These are phyloP conservation scores for Cucumis cinereus DNA, from an alignment of 306 rosid species.

Conservation along the genomic window DNA sequence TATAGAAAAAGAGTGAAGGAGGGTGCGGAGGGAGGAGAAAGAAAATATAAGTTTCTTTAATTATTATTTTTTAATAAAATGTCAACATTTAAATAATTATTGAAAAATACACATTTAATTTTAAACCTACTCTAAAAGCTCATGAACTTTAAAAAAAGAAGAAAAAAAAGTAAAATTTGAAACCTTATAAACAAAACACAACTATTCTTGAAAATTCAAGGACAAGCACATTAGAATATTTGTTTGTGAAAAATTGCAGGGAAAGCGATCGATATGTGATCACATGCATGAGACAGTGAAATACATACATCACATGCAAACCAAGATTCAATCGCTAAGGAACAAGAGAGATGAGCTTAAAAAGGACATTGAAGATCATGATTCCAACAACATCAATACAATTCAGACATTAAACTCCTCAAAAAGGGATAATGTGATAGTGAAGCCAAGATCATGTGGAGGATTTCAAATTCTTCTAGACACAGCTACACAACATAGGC, in stretches of 20 bases:
- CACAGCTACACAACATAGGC: constrained; percentile 16
- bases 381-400: not conserved
- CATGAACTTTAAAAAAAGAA: no score
- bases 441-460: not conserved
- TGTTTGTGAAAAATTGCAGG: constrained; percentile 12
- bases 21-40: no score
- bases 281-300: constrained; percentile 27
- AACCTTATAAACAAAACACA: no score
- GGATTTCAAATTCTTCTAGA: constrained; percentile 29
- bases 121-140: no score
- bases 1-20: no score
- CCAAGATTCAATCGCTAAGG: constrained; percentile 12
- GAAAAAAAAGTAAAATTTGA: no score
- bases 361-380: not conserved
- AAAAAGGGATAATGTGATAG: not conserved
- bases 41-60: no score
- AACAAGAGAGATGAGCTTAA: constrained; percentile 24
- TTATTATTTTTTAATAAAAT: no score
- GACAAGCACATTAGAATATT: no score
- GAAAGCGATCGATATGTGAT: constrained; percentile 36
- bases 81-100: no score
- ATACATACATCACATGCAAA: constrained; percentile 23
- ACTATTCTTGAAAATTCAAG: no score
- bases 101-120: no score
- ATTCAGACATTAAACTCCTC: not conserved